phyloP scores from a whole-genome alignment of 306 rosid genomes.

The Mucuna pruriens region DNA sequence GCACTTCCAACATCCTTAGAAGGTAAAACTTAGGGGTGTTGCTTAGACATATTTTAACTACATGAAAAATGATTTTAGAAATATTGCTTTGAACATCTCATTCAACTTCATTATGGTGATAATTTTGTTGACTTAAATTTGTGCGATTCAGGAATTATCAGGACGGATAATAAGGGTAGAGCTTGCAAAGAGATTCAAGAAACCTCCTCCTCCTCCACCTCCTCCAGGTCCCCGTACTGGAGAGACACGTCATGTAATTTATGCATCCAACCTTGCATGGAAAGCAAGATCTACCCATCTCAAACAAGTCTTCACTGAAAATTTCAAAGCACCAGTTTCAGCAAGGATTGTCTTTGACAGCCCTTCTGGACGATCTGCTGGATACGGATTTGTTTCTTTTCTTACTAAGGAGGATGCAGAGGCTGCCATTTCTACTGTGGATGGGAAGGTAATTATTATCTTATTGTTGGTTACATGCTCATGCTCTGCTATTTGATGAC shows the following conservation, averaged over 20 bases:
- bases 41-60: slow-evolving; percentile 12
- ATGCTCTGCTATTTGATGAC: slow-evolving; percentile 26
- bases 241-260: slow-evolving; percentile 70
- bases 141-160: slow-evolving; percentile 64
- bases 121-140: slow-evolving; percentile 33
- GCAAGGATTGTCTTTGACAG: slow-evolving; percentile 83
- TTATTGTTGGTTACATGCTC: slow-evolving; percentile 16
- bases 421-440: slow-evolving; percentile 72
- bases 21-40: not conserved
- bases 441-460: slow-evolving; percentile 73
- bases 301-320: slow-evolving; percentile 64
- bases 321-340: slow-evolving; percentile 75
- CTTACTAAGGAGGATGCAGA: slow-evolving; percentile 77
- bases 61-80: slow-evolving; percentile 25
- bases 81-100: slow-evolving; percentile 35
- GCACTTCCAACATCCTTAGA: slow-evolving; percentile 3
- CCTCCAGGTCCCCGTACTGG: slow-evolving; percentile 51
- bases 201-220: slow-evolving; percentile 68
- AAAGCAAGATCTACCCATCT: slow-evolving; percentile 80
- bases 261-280: slow-evolving; percentile 83
- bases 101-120: slow-evolving; percentile 13
- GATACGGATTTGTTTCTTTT: slow-evolving; percentile 89
- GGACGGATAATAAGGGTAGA: slow-evolving; percentile 74
- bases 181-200: slow-evolving; percentile 73
- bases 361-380: slow-evolving; percentile 68